Evolutionary conservation across 139 green algal genomes (phyloP).

Genomic region (Chlamydomonas eustigma): DNA sequence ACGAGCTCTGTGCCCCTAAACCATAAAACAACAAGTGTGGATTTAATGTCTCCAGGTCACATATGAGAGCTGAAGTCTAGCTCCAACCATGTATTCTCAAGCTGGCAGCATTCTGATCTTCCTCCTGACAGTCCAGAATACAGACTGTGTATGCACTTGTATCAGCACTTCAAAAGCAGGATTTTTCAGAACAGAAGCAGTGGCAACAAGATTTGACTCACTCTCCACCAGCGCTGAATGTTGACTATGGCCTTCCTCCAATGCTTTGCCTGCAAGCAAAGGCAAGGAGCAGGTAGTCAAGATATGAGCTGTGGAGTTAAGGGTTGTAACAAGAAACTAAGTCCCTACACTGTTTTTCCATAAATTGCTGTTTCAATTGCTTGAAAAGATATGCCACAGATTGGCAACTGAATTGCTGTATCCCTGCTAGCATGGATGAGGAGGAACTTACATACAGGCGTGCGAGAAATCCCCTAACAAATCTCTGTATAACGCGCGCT

Average conservation of each 20-base stretch:
- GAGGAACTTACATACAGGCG: background rate
- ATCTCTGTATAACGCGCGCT: background rate
- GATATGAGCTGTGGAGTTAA: too few relatives aligned
- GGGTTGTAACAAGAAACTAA: too few relatives aligned
- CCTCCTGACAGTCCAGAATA: background rate
- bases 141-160: too few relatives aligned
- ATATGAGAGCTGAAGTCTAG: background rate
- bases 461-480: background rate
- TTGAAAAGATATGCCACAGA: too few relatives aligned
- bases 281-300: background rate
- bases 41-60: too few relatives aligned
- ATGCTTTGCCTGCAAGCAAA: background rate
- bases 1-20: background rate
- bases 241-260: background rate
- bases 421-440: too few relatives aligned
- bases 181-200: too few relatives aligned
- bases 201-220: background rate
- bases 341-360: too few relatives aligned
- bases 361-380: too few relatives aligned
- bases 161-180: too few relatives aligned
- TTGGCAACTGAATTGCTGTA: too few relatives aligned
- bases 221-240: slow-evolving; percentile 3
- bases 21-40: too few relatives aligned
- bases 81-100: background rate
- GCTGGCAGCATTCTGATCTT: background rate